Percentiles rank a stretch among this genome's conserved stretches.
These are phyloP conservation scores for Coniochaeta ligniaria DNA, from an alignment of 2,329 filamentous ascomycete genomes.

Conservation along the genomic window DNA sequence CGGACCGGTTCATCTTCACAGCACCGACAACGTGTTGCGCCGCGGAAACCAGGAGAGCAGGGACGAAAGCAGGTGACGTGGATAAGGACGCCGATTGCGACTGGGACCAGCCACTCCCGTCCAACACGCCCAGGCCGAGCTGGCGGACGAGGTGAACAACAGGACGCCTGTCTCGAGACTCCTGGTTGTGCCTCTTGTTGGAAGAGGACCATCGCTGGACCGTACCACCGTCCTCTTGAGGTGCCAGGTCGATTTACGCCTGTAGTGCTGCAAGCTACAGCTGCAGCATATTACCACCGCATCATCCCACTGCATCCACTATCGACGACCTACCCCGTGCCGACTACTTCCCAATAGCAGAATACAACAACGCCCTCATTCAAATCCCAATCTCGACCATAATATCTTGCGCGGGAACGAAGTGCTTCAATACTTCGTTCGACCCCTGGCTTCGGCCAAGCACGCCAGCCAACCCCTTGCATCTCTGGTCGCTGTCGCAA, in stretches of 20 bases:
- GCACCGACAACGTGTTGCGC: conserved; percentile 11
- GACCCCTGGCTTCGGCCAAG: not conserved
- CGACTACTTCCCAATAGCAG: not conserved
- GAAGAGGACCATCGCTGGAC: not conserved
- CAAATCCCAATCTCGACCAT: not conserved
- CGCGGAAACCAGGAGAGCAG: conserved; percentile 10
- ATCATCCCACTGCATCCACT: not conserved
- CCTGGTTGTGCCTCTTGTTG: not conserved
- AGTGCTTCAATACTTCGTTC: not conserved
- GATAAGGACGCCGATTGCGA: not conserved
- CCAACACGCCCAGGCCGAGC: not conserved
- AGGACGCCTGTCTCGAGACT: not conserved
- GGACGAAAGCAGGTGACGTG: conserved; percentile 6
- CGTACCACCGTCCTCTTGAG: not conserved
- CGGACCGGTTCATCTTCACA: conserved; percentile 13
- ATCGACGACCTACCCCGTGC: not conserved
- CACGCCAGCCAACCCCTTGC: not conserved
- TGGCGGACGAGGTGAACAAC: not conserved
- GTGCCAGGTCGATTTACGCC: not conserved
- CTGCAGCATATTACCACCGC: not conserved
- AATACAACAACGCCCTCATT: not conserved
- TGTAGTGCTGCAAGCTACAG: not conserved
- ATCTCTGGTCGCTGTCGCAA: not conserved
- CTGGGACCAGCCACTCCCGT: not conserved
- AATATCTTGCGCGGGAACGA: not conserved